Base-by-base conservation (phyloP, 1,284 basidiomycete genomes). In the Singerocomus inundabilis region DNA sequence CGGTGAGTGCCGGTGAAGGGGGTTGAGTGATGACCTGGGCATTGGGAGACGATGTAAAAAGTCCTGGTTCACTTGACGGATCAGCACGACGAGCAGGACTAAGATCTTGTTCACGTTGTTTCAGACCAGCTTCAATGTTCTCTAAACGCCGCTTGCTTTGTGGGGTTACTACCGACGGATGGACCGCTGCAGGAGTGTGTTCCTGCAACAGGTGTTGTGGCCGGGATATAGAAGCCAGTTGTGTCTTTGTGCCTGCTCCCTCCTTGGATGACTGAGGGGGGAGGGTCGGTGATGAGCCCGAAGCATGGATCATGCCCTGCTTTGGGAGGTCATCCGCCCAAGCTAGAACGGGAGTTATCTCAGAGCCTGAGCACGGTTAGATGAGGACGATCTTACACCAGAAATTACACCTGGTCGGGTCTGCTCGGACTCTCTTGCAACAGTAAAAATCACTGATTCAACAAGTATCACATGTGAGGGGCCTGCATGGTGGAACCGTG, bases 1-100 rank as follows among this genome's bases (percentile, higher is more conserved):
- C 64, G 1, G 61, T 67, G 5, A 58, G 56, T 18, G 57, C 56
- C 15, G 61, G 61, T 6, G 61, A 63, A 44, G 61, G 58, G 36
- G 64, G 63, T 12, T 64, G 61, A 36, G 52, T 34, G 46, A 49
- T 24, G 16, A 16, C 30, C 26, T 47, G 38, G 25, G 13, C 18
- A 9, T 28, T 21, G 8, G 38, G 16, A 9, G 24, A 7, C 2
- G 48, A 30, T 31, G 4, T 29, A 30, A 39, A 44, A 16, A 37
- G 39, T 6, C n/a, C 43, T 21, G 31, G 26, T 5, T 49, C 60
- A 29, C 40, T 47, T 31, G 53, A 40, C 24, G 49, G 28, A 38
- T 45, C 34, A 25, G 44, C 24, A n/a, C 24, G 44, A 15, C 43
- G 62, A 18, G n/a, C 31, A 36, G 59, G 51, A 36, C 50, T 51